Conservation (phyloP, 805 yeast species). For the Candida nitratophila region DNA sequence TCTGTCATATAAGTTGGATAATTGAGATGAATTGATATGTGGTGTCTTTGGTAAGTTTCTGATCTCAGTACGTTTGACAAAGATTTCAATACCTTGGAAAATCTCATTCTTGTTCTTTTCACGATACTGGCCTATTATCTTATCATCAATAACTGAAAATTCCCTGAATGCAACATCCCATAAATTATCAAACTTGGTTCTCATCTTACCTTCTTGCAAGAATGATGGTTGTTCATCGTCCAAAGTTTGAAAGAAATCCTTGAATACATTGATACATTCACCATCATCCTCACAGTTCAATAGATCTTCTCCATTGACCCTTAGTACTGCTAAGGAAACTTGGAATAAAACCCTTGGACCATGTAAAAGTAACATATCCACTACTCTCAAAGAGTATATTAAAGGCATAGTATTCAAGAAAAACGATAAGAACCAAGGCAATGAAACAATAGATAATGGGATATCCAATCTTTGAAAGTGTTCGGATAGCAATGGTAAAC, state of each 20-base stretch:
- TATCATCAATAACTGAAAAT: constrained; percentile 74
- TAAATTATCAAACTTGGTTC: constrained; percentile 83
- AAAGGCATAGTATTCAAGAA: constrained; percentile 92
- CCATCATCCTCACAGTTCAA: constrained; percentile 87
- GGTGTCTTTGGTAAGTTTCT: constrained; percentile 75
- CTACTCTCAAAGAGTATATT: constrained; percentile 83
- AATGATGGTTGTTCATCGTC: constrained; percentile 73
- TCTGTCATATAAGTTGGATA: constrained; percentile 76
- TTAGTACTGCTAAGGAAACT: constrained; percentile 84
- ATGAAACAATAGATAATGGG: constrained; percentile 84
- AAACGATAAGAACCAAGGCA: constrained; percentile 93
- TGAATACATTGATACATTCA: constrained; percentile 76
- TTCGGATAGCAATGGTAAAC: constrained; percentile 83
- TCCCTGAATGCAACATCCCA: constrained; percentile 91
- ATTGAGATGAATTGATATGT: constrained; percentile 47
- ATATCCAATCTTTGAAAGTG: constrained; percentile 77
- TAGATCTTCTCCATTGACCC: constrained; percentile 80
- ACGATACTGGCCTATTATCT: constrained; percentile 61
- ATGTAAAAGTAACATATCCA: constrained; percentile 84
- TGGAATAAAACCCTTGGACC: constrained; percentile 89
- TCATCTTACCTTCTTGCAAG: constrained; percentile 53
- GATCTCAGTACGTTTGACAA: constrained; percentile 87
- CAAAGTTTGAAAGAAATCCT: constrained; percentile 69
- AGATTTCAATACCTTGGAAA: constrained; percentile 77
- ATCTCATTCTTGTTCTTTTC: constrained; percentile 67